Base-by-base conservation (phyloP, 1,139 yeast genomes). In the Diutina neorugosa region DNA sequence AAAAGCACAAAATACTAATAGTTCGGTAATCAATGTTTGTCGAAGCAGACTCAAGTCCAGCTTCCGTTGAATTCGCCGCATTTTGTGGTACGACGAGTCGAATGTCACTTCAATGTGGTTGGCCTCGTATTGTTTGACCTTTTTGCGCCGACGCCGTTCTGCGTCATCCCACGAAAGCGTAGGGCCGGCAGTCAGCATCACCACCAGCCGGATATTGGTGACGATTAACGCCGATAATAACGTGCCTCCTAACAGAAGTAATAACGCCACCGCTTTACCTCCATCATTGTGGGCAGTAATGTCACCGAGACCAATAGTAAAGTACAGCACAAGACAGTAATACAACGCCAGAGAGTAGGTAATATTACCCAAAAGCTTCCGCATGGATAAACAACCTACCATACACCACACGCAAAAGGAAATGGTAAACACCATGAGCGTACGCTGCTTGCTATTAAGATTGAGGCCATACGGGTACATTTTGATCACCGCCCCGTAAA, bases 281-380 rank as follows among this genome's bases (percentile, higher is more conserved):
- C 79, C 79, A 1, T 73, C 68, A 1, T 75, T 65, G 0, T 58
- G 43, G 0, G 96, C 91, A 0, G 74, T 69, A 41, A 84, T 73
- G 61, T 86, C 94, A 40, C 96, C 96, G 20, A 84, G 70, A 0
- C 96, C 96, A 48, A 89, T 77, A 0, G 96, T 89, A 50, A 86
- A 69, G 41, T 85, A 69, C 0, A 94, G 82, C 0, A 86, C 89
- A 19, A 80, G 76, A 60, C 89, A 82, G 63, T 76, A 87, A 63
- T 86, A 88, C 47, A 87, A 64, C 0, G 86, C 79, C 27, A 80
- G 74, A 0, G 91, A 88, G 61, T 77, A 86, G 0, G 76, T 63
- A 0, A 79, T 57, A 2, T 58, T 65, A 0, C 57, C 58, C 2
- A 71, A 62, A 54, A 73, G 60, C 21, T 61, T 63, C 5, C 60